These are phyloP conservation scores for Violaceomyces palustris DNA, from an alignment of 1,284 basidiomycete genomes.

Conservation along the genomic window DNA sequence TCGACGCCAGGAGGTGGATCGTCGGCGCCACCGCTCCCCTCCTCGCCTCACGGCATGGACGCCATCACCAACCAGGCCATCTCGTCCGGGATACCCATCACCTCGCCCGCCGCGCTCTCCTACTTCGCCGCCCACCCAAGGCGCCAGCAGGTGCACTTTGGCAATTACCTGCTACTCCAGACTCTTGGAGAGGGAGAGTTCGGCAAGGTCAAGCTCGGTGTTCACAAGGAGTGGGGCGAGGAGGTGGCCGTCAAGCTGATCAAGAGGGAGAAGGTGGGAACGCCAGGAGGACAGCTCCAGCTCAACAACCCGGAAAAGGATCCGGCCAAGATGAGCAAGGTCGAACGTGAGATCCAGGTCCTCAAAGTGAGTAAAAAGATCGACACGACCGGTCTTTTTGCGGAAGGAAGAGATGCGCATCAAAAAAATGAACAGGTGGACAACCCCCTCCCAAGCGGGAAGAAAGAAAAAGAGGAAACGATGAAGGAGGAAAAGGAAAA, in stretches of 20 bases:
- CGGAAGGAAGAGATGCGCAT: too few species aligned
- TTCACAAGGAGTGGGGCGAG: constrained; percentile 88
- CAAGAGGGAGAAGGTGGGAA: constrained; percentile 84
- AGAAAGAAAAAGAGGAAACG: too few species aligned
- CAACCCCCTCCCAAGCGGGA: too few species aligned
- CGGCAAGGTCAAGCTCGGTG: constrained; percentile 96
- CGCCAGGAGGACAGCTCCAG: constrained; percentile 54
- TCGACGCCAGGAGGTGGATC: constrained; percentile 2
- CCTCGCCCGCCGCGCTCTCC: constrained; percentile 48
- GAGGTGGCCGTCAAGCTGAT: constrained; percentile 99
- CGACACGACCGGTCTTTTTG: too few species aligned
- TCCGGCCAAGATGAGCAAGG: constrained; percentile 78
- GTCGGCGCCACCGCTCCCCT: neutral
- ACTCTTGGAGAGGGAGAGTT: constrained; percentile 84
- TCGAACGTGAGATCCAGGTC: constrained; percentile 95
- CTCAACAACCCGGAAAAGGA: constrained; percentile 32
- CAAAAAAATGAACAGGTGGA: too few species aligned
- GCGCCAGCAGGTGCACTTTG: constrained; percentile 52
- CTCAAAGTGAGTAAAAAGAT: constrained; percentile 71
- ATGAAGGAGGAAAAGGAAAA: too few species aligned
- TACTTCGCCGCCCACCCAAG: constrained; percentile 52
- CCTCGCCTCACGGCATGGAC: constrained; percentile 12
- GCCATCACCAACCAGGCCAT: constrained; percentile 34
- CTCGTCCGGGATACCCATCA: constrained; percentile 42
- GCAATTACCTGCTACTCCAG: constrained; percentile 51